A percentile compares a stretch with the other conserved stretches of the same genome.
phyloP scores from a whole-genome alignment of 2,329 filamentous ascomycete genomes.

The Claviceps pazoutovae region DNA sequence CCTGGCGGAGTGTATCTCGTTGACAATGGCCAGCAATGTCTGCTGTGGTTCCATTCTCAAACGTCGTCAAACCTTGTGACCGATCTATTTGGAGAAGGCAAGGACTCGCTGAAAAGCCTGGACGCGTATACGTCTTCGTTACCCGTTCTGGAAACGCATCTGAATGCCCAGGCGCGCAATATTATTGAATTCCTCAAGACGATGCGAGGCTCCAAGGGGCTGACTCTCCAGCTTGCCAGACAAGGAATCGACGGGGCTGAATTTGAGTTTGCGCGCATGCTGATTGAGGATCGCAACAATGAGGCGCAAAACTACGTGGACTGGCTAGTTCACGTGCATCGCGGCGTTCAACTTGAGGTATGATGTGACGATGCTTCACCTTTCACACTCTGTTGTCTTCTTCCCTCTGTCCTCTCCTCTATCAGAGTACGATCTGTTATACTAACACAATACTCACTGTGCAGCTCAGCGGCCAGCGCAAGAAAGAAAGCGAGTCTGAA shows the following conservation, averaged over 20 bases:
- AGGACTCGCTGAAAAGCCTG: conserved; percentile 54
- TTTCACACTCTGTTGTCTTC: not conserved
- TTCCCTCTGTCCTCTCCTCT: not conserved
- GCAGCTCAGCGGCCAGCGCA: conserved; percentile 55
- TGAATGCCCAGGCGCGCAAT: conserved; percentile 91
- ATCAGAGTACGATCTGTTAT: not conserved
- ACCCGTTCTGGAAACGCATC: conserved; percentile 75
- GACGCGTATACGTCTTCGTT: conserved; percentile 70
- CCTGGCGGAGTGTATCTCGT: conserved; percentile 88
- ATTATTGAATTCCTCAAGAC: conserved; percentile 75
- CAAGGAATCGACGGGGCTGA: conserved; percentile 91
- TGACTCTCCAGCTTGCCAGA: conserved; percentile 78
- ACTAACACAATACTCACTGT: conserved; percentile 9
- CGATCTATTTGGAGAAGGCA: conserved; percentile 76
- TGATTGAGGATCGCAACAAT: conserved; percentile 92
- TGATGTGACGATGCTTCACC: conserved; percentile 14
- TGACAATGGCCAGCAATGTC: conserved; percentile 84
- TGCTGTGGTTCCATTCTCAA: conserved; percentile 85
- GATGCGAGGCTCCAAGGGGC: conserved; percentile 70
- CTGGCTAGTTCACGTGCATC: conserved; percentile 92
- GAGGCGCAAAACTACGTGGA: conserved; percentile 97
- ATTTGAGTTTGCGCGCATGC: conserved; percentile 82
- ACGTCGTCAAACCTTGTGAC: conserved; percentile 83
- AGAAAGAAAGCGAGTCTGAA: conserved; percentile 47
- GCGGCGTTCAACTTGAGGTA: conserved; percentile 81